Percentiles rank a stretch among this genome's conserved stretches.
phyloP scores from a whole-genome alignment of 2,329 filamentous ascomycete genomes.

The Calycina herbarum region DNA sequence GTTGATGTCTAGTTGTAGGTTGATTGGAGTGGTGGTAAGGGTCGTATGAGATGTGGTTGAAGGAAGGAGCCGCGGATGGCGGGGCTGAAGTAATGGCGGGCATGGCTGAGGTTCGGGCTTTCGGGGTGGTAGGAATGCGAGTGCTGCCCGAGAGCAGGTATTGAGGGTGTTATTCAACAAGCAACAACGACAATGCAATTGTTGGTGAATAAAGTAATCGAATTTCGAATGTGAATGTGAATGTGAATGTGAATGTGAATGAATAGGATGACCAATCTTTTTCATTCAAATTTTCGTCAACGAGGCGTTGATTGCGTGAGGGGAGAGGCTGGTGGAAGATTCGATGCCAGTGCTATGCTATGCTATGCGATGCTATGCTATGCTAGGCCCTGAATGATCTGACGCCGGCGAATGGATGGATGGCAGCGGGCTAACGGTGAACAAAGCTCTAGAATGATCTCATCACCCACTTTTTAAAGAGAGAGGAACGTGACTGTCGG shows the following conservation, averaged over 20 bases:
- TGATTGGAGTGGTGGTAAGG: neutral
- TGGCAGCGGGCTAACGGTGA: neutral
- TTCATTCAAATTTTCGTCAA: neutral
- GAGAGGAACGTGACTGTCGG: neutral
- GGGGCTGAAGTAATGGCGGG: neutral
- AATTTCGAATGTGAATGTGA: neutral
- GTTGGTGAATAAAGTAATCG: neutral
- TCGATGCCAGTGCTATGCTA: neutral
- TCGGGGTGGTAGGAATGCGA: neutral
- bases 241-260: constrained; percentile 1
- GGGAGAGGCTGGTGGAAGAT: neutral
- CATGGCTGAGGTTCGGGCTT: neutral
- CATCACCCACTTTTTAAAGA: neutral
- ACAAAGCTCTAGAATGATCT: neutral
- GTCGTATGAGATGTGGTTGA: constrained; percentile 17
- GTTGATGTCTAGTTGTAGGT: constrained; percentile 14
- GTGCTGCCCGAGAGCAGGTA: neutral
- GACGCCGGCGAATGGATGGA: neutral
- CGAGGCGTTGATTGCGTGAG: constrained; percentile 3
- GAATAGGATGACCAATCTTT: neutral
- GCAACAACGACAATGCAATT: neutral
- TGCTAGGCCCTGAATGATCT: neutral
- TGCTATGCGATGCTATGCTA: neutral
- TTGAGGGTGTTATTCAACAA: neutral
- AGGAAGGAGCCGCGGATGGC: constrained; percentile 11